phyloP scores from a whole-genome alignment of 2,329 filamentous ascomycete genomes.

The Talaromyces islandicus region DNA sequence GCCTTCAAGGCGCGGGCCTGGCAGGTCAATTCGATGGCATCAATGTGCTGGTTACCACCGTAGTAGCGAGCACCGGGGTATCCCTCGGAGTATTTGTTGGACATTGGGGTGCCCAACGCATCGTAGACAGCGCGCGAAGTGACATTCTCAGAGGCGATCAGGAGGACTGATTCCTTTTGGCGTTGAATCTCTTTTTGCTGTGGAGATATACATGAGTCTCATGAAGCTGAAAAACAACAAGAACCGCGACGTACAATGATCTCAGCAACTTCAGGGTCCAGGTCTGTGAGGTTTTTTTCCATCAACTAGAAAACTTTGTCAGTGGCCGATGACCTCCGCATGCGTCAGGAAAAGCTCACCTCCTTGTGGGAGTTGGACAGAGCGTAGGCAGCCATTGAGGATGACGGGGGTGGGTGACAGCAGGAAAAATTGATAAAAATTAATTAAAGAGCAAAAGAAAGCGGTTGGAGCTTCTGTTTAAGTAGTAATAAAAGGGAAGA shows the following conservation, averaged over 20 bases:
- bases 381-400: constrained; percentile 50
- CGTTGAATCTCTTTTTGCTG: constrained; percentile 90
- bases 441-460: background rate
- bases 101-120: constrained; percentile 89
- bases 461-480: background rate
- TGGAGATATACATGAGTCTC: constrained; percentile 2
- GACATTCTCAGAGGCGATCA: constrained; percentile 99
- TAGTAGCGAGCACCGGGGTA: constrained; percentile 98
- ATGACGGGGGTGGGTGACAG: constrained; percentile 4
- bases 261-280: constrained; percentile 87
- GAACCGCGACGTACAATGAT: constrained; percentile 74
- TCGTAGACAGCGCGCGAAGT: constrained; percentile 98
- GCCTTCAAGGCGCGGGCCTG: constrained; percentile 88
- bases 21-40: constrained; percentile 91
- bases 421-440: background rate
- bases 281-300: constrained; percentile 86
- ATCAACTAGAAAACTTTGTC: constrained; percentile 61
- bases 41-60: constrained; percentile 98
- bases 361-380: constrained; percentile 62
- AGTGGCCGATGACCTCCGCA: background rate
- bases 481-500: background rate
- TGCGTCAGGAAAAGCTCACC: constrained; percentile 37
- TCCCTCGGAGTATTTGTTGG: constrained; percentile 99
- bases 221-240: background rate
- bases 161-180: constrained; percentile 95